These are phyloP conservation scores for Penicillium sumatraense DNA, from an alignment of 2,329 filamentous ascomycete species.

Conservation along the genomic window DNA sequence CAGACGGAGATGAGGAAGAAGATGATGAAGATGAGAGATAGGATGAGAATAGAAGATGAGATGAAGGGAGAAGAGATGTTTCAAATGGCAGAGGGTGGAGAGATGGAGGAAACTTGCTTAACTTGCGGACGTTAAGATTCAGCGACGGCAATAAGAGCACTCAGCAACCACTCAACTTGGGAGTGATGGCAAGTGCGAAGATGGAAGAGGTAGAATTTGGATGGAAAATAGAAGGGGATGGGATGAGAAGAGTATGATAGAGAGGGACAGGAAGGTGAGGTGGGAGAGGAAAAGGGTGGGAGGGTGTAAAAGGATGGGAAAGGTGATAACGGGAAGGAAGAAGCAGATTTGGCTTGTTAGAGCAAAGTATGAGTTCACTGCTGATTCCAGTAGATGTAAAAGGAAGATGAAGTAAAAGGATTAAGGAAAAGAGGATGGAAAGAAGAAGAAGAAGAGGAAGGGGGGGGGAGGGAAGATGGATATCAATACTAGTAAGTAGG, in stretches of 20 bases:
- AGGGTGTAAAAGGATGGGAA: too few species aligned
- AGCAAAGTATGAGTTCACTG: too few species aligned
- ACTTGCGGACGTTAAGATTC: too few species aligned
- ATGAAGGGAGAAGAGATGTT: not conserved
- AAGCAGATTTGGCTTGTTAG: not conserved
- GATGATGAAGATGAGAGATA: not conserved
- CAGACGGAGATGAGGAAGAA: too few species aligned
- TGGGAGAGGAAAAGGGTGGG: too few species aligned
- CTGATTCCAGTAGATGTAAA: too few species aligned
- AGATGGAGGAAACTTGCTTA: not conserved
- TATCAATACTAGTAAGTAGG: too few species aligned
- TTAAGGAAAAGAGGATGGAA: not conserved
- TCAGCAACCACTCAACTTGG: too few species aligned
- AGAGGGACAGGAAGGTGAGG: too few species aligned
- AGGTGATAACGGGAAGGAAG: not conserved
- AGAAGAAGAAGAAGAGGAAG: not conserved
- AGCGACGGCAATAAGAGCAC: too few species aligned
- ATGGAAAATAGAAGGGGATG: not conserved
- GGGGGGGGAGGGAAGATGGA: too few species aligned
- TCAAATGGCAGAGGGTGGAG: too few species aligned
- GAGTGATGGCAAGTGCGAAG: not conserved
- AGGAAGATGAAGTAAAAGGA: not conserved
- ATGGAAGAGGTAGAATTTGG: not conserved
- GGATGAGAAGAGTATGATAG: not conserved
- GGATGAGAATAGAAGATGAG: not conserved